These are phyloP conservation scores for Chaetomiaceae sp. DNA, from an alignment of 2,329 filamentous ascomycete species.

Conservation along the genomic window DNA sequence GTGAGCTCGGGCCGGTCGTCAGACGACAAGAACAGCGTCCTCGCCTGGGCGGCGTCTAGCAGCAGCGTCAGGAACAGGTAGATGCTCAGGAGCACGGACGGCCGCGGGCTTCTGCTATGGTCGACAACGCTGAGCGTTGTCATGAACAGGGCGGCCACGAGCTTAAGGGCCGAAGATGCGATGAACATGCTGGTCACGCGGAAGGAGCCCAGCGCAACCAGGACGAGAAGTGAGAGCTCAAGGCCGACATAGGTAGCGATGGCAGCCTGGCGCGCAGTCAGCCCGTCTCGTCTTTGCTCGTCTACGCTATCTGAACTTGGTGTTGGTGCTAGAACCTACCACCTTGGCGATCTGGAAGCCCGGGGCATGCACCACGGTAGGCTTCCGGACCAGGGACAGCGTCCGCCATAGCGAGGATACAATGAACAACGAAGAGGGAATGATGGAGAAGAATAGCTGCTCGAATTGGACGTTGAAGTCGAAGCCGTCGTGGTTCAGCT, in stretches of 20 bases:
- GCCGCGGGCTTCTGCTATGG: not conserved
- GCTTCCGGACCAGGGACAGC: not conserved
- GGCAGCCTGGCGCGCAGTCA: not conserved
- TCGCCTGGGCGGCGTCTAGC: not conserved
- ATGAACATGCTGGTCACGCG: not conserved
- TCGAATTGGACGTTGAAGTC: not conserved
- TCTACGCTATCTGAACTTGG: too few relatives aligned
- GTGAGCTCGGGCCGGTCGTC: not conserved
- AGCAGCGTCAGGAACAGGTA: not conserved
- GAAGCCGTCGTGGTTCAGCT: not conserved
- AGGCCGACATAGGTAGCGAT: not conserved
- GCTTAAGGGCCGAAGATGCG: not conserved
- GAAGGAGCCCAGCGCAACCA: not conserved
- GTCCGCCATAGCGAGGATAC: not conserved
- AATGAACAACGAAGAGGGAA: not conserved
- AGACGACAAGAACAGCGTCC: not conserved
- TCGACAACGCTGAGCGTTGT: not conserved
- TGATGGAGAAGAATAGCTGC: not conserved
- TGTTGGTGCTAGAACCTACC: not conserved
- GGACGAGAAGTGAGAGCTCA: not conserved
- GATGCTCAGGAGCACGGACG: not conserved
- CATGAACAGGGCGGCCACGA: not conserved
- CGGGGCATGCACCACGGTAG: not conserved
- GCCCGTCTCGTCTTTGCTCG: too few relatives aligned
- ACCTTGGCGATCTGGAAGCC: not conserved